Evolutionary conservation across 2,329 filamentous ascomycete species (phyloP), one percentile per base, ranked within the genome.

Genomic region (Emmonsiellopsis sp.): DNA sequence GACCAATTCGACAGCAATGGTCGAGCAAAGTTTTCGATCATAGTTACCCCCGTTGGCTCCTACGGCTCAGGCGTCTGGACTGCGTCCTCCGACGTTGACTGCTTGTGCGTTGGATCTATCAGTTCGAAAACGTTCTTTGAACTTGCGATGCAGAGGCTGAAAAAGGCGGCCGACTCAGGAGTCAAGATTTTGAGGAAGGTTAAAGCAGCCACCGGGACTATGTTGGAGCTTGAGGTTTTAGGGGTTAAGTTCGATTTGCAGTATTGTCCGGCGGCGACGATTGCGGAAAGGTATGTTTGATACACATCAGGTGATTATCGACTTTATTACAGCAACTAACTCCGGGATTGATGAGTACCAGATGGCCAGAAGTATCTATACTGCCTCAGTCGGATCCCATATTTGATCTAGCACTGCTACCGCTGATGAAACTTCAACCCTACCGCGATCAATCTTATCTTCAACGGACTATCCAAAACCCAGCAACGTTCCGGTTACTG

Each of bases 61-160:
- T 85, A 83, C 60, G 80, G 79, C 2, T 69, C 87, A 2, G 79
- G 78, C 8, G 78, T 83, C 2, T 86, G 83, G 81, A 81, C 79
- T 1, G 61, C 70, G 1, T 64, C 73, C 0, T 86, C 83, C 1
- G 82, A 86, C 59, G 75, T 87, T 6, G 82, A 87, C 65, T 83
- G 82, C 59, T 73, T 87, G 5, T 85, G 78, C 58, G 79, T 87
- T 56, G 82, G 83, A 1, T 74, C 78, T 20, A 80, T 84, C 54
- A 81, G 81, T 61, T 69, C 81, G 1, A 75, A 73, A 55, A 80
- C 76, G 0, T 87, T 87, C 64, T 85, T 86, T 62, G 65, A 78
- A 8, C 69, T 86, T 13, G 79, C 79, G 5, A 68, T 72, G 1
- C 78, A 81, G 60, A 74, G 80, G 7, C 67, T 87, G 8, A 72